Percentiles rank a stretch among this genome's conserved stretches.
Conservation (phyloP, 2,329 filamentous ascomycete species). For the Periconia sp. region DNA sequence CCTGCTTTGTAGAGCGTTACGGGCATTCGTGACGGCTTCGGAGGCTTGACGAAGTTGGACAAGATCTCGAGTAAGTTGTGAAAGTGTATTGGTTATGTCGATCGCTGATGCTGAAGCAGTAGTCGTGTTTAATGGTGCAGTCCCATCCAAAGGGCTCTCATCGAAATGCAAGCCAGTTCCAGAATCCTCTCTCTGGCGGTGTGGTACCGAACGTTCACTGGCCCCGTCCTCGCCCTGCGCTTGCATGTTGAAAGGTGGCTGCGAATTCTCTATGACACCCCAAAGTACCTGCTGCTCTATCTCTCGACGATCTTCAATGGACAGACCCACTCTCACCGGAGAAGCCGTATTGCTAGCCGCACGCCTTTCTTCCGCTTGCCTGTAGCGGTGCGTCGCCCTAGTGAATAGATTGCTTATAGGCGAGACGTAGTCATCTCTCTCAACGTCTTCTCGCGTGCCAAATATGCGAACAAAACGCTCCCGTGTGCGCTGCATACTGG, state of each 20-base stretch:
- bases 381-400: slow-evolving; percentile 51
- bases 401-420: slow-evolving; percentile 56
- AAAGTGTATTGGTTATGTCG: no score
- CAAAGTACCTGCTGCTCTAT: slow-evolving; percentile 41
- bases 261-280: slow-evolving; percentile 39
- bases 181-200: background rate
- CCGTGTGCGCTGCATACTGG: slow-evolving; percentile 25
- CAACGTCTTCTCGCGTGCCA: slow-evolving; percentile 54
- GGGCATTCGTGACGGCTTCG: slow-evolving; percentile 18
- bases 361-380: slow-evolving; percentile 47
- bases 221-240: no score
- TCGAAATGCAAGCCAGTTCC: no score
- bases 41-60: no score
- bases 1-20: slow-evolving; percentile 19
- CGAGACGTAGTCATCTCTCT: slow-evolving; percentile 56
- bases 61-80: no score
- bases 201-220: no score
- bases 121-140: no score
- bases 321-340: slow-evolving; percentile 25
- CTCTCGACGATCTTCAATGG: slow-evolving; percentile 32
- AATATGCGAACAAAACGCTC: slow-evolving; percentile 48
- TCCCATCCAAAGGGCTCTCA: no score
- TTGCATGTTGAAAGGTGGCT: slow-evolving; percentile 11
- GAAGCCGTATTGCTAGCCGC: slow-evolving; percentile 26
- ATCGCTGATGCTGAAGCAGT: no score